Evolutionary conservation across 2,329 filamentous ascomycete genomes (phyloP).

Genomic region (Hirsutella rhossiliensis): DNA sequence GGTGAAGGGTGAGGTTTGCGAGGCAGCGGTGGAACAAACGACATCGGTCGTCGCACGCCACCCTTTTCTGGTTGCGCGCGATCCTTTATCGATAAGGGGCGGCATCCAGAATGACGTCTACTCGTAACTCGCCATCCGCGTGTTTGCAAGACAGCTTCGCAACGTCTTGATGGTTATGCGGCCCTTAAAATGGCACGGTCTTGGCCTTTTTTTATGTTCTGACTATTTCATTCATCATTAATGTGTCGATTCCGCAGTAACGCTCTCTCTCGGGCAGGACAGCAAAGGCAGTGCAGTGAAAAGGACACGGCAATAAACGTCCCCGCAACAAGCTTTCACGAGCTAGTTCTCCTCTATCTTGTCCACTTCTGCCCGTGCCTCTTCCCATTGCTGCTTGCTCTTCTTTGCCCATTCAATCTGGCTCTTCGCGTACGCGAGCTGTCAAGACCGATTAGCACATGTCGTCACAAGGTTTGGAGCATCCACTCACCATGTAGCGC

Average conservation of each 20-base stretch:
- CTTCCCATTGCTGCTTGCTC: slow-evolving; percentile 82
- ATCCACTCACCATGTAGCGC: slow-evolving; percentile 76
- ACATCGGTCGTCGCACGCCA: no score
- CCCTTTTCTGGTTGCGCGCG: neutral
- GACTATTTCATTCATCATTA: neutral
- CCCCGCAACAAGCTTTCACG: no score
- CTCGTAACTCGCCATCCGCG: neutral
- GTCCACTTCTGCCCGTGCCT: slow-evolving; percentile 73
- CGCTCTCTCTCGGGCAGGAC: neutral
- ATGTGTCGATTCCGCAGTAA: neutral
- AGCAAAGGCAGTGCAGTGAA: neutral
- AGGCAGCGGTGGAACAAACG: no score
- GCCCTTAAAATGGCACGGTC: no score
- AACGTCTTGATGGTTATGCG: no score
- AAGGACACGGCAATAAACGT: no score
- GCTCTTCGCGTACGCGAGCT: slow-evolving; percentile 87
- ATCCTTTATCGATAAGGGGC: neutral
- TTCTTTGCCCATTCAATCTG: slow-evolving; percentile 93
- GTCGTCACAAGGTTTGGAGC: neutral
- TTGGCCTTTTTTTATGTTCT: neutral
- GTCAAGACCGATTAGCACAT: slow-evolving; percentile 10
- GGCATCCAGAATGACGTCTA: neutral
- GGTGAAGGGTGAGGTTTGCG: neutral
- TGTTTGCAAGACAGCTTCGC: no score
- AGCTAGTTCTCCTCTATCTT: slow-evolving; percentile 65